These are phyloP conservation scores for Psilocybe subaeruginosa DNA, from an alignment of 768 basidiomycete genomes.

Conservation along the genomic window DNA sequence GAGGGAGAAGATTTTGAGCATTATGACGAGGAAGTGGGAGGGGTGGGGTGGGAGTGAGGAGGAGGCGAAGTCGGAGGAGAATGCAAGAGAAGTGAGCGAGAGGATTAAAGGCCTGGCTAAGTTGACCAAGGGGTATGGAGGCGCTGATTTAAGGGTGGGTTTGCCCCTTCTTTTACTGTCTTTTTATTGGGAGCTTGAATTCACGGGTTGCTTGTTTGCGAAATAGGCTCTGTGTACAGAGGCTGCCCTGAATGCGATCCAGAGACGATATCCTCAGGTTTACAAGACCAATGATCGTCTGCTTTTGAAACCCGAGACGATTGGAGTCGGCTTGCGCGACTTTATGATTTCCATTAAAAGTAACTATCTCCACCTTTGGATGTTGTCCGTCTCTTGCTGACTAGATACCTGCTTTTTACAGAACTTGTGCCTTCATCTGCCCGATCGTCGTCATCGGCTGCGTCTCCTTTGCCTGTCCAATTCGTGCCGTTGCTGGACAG, in stretches of 20 bases:
- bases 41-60: slow-evolving; percentile 65
- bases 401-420: slow-evolving; percentile 30
- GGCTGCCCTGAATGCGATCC: slow-evolving; percentile 94
- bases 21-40: slow-evolving; percentile 90
- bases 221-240: slow-evolving; percentile 93
- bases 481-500: slow-evolving; percentile 77
- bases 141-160: slow-evolving; percentile 91
- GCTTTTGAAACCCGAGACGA: slow-evolving; percentile 82
- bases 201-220: too few relatives aligned
- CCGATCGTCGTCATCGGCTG: slow-evolving; percentile 84
- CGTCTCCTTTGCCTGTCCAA: slow-evolving; percentile 83
- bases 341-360: slow-evolving; percentile 98
- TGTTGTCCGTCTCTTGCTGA: background rate
- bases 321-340: slow-evolving; percentile 82
- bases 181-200: too few relatives aligned
- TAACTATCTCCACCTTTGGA: slow-evolving; percentile 39
- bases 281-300: slow-evolving; percentile 91
- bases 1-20: slow-evolving; percentile 83
- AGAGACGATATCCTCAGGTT: slow-evolving; percentile 95
- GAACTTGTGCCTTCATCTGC: slow-evolving; percentile 96
- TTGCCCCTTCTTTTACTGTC: background rate
- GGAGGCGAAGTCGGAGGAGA: slow-evolving; percentile 31
- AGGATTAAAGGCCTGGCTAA: slow-evolving; percentile 77
- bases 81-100: slow-evolving; percentile 64
- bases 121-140: slow-evolving; percentile 96